These are phyloP conservation scores for Striga hermonthica DNA, from an alignment of 305 asterid genomes.

Conservation along the genomic window DNA sequence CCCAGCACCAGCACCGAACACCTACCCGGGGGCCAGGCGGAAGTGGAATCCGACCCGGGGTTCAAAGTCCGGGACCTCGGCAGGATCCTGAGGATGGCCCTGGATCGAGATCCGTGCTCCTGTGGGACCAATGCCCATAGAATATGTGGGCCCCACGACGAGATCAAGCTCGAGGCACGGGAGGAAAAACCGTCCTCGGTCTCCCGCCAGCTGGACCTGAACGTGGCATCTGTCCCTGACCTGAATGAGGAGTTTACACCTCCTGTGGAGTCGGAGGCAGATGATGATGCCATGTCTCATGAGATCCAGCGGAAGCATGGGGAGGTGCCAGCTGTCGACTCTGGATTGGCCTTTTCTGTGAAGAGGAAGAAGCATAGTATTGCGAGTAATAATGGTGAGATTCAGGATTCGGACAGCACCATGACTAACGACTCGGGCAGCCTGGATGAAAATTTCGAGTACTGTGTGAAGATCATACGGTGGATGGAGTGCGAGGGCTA, in stretches of 20 bases:
- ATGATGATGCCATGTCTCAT: background rate
- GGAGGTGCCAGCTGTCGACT: slow-evolving; percentile 50
- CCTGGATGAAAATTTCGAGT: slow-evolving; percentile 82
- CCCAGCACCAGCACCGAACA: slow-evolving; percentile 23
- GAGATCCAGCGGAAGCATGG: background rate
- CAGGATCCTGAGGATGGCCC: slow-evolving; percentile 9
- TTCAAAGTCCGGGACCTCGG: slow-evolving; percentile 18
- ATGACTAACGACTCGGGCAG: slow-evolving; percentile 57
- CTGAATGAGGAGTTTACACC: slow-evolving; percentile 78
- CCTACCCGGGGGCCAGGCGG: background rate
- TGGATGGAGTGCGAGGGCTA: slow-evolving; percentile 90
- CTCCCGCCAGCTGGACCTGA: slow-evolving; percentile 58
- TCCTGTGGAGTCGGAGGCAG: slow-evolving; percentile 59
- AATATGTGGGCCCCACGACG: background rate
- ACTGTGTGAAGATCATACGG: slow-evolving; percentile 80
- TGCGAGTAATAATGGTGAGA: slow-evolving; percentile 42
- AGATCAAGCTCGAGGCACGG: background rate
- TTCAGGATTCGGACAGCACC: slow-evolving; percentile 84
- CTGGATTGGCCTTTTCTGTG: slow-evolving; percentile 44
- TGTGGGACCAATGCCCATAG: background rate
- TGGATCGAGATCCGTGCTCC: background rate
- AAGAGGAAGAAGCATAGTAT: slow-evolving; percentile 48
- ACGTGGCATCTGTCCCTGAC: slow-evolving; percentile 87
- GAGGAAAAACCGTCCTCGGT: background rate
- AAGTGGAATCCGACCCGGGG: slow-evolving; percentile 7